A percentile compares a stretch with the other conserved stretches of the same genome.
phyloP scores from a whole-genome alignment of 495 filamentous ascomycete genomes.

The Penicillium soppii region DNA sequence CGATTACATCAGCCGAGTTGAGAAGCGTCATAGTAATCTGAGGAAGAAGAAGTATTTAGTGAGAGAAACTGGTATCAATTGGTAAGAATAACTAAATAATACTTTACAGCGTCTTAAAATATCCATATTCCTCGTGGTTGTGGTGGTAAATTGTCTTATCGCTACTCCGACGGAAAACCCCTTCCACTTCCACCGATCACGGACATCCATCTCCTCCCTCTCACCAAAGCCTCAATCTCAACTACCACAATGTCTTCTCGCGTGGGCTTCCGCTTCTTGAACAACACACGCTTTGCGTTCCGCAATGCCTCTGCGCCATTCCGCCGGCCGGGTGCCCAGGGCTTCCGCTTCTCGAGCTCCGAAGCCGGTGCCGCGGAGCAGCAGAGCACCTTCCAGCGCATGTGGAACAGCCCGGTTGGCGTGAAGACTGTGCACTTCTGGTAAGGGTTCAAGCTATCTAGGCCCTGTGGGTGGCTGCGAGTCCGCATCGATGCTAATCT shows the following conservation, averaged over 20 bases:
- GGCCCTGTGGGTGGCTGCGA: background rate
- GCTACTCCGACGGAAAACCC: conserved; percentile 20
- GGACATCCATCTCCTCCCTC: conserved; percentile 22
- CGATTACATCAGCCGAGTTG: conserved; percentile 37
- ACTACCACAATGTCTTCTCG: conserved; percentile 46
- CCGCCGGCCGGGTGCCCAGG: conserved; percentile 51
- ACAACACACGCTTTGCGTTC: conserved; percentile 54
- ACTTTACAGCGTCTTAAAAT: background rate
- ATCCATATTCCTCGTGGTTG: background rate
- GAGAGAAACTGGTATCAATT: background rate
- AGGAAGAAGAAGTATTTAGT: background rate
- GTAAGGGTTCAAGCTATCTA: conserved; percentile 40
- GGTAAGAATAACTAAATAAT: background rate
- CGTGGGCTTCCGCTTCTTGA: conserved; percentile 49
- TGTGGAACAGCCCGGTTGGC: conserved; percentile 86
- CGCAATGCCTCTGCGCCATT: conserved; percentile 49
- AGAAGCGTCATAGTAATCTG: conserved; percentile 9
- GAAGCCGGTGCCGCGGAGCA: conserved; percentile 50
- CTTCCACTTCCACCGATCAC: conserved; percentile 22
- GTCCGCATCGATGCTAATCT: conserved; percentile 12
- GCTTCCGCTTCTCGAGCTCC: conserved; percentile 67
- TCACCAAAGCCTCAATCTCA: conserved; percentile 13
- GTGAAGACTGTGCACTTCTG: conserved; percentile 99
- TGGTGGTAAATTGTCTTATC: conserved; percentile 6
- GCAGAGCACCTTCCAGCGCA: conserved; percentile 63